Base-by-base conservation (phyloP, 1,284 basidiomycete species). In the Irpex rosettiformis region DNA sequence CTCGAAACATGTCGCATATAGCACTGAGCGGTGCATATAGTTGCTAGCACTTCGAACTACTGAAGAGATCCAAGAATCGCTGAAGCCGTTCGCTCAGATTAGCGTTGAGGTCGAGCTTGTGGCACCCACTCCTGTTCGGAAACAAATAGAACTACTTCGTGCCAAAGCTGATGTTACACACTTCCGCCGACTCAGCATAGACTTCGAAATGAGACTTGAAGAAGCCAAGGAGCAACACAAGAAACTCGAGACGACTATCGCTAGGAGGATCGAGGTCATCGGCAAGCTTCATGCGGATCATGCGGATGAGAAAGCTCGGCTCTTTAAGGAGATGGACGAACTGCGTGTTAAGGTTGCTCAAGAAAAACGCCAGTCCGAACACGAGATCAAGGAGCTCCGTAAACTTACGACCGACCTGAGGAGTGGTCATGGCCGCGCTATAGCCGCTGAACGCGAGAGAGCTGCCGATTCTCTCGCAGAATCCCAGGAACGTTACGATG, bases 101-200 rank as follows among this genome's bases (percentile, higher is more conserved):
- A 24, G 24, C 6, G 18, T 16, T 11, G 16, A 51, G 24, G 21
- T 28, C 22, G 22, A 51, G 24, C 22, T 3, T 22, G 11, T 24
- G 27, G 18, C 24, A 2, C 48, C 43, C 21, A 4, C 43, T 18
- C 43, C 48, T 27, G 8, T 28, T 7, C 61, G 61, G 16, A 16
- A 45, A 4, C 49, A 60, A 22, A 42, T 33, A 21, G 51, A 57
- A 2, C 24, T 58, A 13, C 22, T 40, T 8, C 54, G 48, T 21
- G 28, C 53, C 11, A 56, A 58, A 52, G 13, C 48, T 4, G 61
- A 62, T 10, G 1, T 58, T 5, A n/a, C n/a, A n/a, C 57, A 49
- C 7, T 37, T 58, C 1, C 58, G 57, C 13, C 45, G 54, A 16
- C 52, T 54, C 28, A 60, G 51, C 27, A 29, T 22, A 16, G 25